Evolutionary conservation across 345 rosid species (phyloP).

Genomic region (Hibiscus trionum): DNA sequence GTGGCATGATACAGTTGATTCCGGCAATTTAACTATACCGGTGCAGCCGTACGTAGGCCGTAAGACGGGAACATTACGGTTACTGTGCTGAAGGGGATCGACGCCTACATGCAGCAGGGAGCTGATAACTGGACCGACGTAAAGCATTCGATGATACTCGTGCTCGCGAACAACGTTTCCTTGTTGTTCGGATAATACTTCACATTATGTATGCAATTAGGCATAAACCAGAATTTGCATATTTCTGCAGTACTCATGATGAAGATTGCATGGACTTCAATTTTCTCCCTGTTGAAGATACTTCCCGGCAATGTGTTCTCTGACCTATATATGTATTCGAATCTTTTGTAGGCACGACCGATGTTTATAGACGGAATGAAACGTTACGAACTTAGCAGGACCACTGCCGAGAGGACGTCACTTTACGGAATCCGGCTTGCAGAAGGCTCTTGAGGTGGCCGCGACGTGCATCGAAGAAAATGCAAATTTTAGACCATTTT

Average conservation of each 20-base stretch:
- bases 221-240: no score
- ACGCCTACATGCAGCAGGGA: slow-evolving; percentile 60
- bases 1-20: neutral
- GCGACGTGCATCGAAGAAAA: slow-evolving; percentile 39
- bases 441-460: slow-evolving; percentile 46
- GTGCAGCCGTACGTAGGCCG: neutral
- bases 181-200: slow-evolving; percentile 49
- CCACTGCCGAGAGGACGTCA: slow-evolving; percentile 31
- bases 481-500: slow-evolving; percentile 37
- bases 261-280: no score
- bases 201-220: neutral
- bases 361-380: no score
- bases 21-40: neutral
- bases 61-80: slow-evolving; percentile 3
- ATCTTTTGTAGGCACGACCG: no score
- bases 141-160: slow-evolving; percentile 29
- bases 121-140: slow-evolving; percentile 42
- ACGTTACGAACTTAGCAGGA: slow-evolving; percentile 24
- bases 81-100: slow-evolving; percentile 64
- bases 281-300: no score
- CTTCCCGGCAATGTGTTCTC: no score
- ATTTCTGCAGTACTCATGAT: no score
- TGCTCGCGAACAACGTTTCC: slow-evolving; percentile 21
- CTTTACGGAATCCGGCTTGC: slow-evolving; percentile 24
- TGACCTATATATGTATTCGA: no score